phyloP scores from a whole-genome alignment of 805 yeast species.

The Yarrowia porcina region DNA sequence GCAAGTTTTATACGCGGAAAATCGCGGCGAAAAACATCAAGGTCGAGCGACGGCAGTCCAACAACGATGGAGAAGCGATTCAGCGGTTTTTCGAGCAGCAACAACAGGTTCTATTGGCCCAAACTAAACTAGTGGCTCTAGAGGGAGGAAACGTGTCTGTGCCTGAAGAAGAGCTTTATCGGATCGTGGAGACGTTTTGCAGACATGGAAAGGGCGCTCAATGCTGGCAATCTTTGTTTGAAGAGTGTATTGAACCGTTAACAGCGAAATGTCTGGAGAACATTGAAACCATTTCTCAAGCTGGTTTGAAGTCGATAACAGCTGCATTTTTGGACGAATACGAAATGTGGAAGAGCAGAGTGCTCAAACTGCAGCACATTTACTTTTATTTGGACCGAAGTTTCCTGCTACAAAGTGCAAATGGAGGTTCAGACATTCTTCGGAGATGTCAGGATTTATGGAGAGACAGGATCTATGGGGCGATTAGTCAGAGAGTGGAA shows the following conservation, averaged over 20 bases:
- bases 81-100: slow-evolving; percentile 4
- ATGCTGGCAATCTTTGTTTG: slow-evolving; percentile 1
- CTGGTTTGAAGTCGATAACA: background rate
- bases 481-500: background rate
- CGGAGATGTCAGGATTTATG: slow-evolving; percentile 8
- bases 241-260: background rate
- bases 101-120: background rate
- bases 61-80: background rate
- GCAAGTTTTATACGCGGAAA: slow-evolving; percentile 20
- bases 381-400: slow-evolving; percentile 17
- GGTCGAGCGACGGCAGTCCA: slow-evolving; percentile 6
- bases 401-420: background rate
- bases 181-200: slow-evolving; percentile 19
- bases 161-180: slow-evolving; percentile 4
- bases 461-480: background rate
- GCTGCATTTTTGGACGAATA: slow-evolving; percentile 17
- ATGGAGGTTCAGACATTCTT: slow-evolving; percentile 2
- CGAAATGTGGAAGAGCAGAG: background rate
- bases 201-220: slow-evolving; percentile 1
- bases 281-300: background rate
- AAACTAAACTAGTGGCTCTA: background rate
- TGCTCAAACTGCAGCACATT: slow-evolving; percentile 3
- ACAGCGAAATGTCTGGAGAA: background rate
- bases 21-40: slow-evolving; percentile 19
- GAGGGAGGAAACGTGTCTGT: background rate